Percentiles rank a stretch among this genome's conserved stretches.
Conservation (phyloP, 140 eudicot genomes). For the Eryngium alpinum region DNA sequence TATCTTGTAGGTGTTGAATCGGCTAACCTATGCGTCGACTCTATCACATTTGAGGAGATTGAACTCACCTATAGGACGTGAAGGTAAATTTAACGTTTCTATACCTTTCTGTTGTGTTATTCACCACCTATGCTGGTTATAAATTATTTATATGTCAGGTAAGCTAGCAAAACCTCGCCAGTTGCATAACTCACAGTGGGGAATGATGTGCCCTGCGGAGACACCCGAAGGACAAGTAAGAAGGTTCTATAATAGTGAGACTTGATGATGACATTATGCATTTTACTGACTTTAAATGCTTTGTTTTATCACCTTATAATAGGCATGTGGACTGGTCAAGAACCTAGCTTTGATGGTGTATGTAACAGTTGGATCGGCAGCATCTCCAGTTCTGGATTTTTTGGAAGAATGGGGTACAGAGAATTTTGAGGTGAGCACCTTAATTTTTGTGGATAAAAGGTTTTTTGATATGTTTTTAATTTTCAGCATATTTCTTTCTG, state of each 20-base stretch:
- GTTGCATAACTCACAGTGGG: constrained; percentile 94
- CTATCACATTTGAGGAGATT: constrained; percentile 87
- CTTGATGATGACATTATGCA: neutral
- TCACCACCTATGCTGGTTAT: neutral
- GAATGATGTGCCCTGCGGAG: constrained; percentile 98
- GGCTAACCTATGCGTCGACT: constrained; percentile 96
- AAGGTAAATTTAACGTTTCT: constrained; percentile 46
- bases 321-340: constrained; percentile 97
- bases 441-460: neutral
- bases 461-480: neutral
- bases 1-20: constrained; percentile 70
- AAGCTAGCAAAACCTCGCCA: constrained; percentile 95
- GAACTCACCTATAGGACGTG: constrained; percentile 97
- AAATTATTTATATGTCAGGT: constrained; percentile 32
- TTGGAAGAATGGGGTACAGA: constrained; percentile 99
- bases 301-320: constrained; percentile 2
- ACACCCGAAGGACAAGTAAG: constrained; percentile 95
- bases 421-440: constrained; percentile 67
- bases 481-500: neutral
- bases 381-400: constrained; percentile 89
- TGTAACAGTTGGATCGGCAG: constrained; percentile 94
- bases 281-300: constrained; percentile 1
- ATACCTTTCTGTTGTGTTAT: neutral
- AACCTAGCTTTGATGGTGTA: constrained; percentile 96
- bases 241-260: neutral